Evolutionary conservation across 2,329 filamentous ascomycete genomes (phyloP), one percentile per base, ranked within the genome.

Genomic region (Diaporthe sp.): DNA sequence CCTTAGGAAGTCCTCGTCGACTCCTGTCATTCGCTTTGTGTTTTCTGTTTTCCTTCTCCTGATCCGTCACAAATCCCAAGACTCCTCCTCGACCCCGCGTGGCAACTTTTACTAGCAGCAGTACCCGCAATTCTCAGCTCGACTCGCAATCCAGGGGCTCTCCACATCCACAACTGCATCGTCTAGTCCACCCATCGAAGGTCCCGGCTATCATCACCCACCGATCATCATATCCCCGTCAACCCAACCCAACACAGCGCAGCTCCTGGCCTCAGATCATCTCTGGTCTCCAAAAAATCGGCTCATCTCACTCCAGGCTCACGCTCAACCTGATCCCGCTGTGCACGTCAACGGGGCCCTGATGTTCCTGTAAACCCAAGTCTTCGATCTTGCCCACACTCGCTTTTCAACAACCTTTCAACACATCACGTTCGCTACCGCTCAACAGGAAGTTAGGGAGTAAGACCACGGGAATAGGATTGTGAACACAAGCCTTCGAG

Each of bases 21-120:
- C 91, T 92, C 91, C 91, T 92, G 90, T 92, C 91, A 91, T 90
- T 93, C 91, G 91, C 91, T 93, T 92, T 85, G 86, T 87, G 85
- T 82, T 85, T 85, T 85, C 86, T 86, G 84, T 83, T 83, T 82
- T 83, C 80, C 80, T 81, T 79, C 79, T 74, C 77, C 63, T 68
- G 47, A 68, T 25, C 55, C 22, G 19, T 65, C 47, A 32, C 53
- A 76, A 73, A 19, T 25, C 30, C 44, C 61, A 66, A 66, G 44
- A 51, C 47, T 53, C 47, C n/a, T 39, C 63, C 44, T 47, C 63
- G 63, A 68, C 63, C 63, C 63, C 63, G 63, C 63, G 63, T 68
- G 63, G 63, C 63, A 68, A 68, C 63, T 3, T 68, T 32, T 27
- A 79, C 55, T 76, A 77, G 69, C 59, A 76, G 53, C 73, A 75